These are phyloP conservation scores for Lipomyces sp. DNA, from an alignment of 805 yeast species.

Conservation along the genomic window DNA sequence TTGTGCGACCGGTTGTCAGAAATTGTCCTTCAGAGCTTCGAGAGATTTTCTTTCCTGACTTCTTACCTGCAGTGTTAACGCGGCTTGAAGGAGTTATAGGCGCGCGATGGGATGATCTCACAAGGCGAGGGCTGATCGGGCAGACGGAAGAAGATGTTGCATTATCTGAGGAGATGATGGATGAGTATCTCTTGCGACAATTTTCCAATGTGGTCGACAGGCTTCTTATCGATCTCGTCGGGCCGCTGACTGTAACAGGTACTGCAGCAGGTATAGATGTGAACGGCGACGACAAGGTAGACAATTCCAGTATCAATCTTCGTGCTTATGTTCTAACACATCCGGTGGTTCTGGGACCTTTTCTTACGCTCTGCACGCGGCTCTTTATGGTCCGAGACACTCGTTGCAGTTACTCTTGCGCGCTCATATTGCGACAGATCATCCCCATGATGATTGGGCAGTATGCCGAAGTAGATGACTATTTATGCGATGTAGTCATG, in stretches of 20 bases:
- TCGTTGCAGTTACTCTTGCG: conserved; percentile 89
- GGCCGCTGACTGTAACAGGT: conserved; percentile 17
- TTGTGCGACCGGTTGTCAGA: conserved; percentile 81
- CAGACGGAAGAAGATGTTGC: conserved; percentile 50
- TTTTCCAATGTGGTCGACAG: conserved; percentile 90
- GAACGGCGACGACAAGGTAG: not conserved
- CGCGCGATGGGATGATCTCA: conserved; percentile 64
- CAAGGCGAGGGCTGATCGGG: conserved; percentile 53
- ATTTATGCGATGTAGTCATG: conserved; percentile 66
- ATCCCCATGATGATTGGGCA: conserved; percentile 69
- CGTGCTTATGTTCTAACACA: conserved; percentile 69
- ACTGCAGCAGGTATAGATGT: conserved; percentile 1
- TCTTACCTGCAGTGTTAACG: conserved; percentile 74
- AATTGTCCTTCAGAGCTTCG: conserved; percentile 81
- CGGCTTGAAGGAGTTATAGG: conserved; percentile 76
- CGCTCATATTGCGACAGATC: conserved; percentile 75
- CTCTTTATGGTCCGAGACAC: conserved; percentile 84
- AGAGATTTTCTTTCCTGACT: conserved; percentile 70
- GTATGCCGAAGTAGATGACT: conserved; percentile 76
- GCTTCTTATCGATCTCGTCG: conserved; percentile 51
- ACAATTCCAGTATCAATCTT: not conserved
- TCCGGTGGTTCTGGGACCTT: conserved; percentile 73
- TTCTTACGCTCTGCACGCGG: conserved; percentile 73
- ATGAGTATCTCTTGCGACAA: conserved; percentile 90
- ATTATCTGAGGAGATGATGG: conserved; percentile 97